Percentiles rank a stretch among this genome's conserved stretches.
Evolutionary conservation across 768 basidiomycete genomes (phyloP).

Genomic region (Trametes sanguinea): DNA sequence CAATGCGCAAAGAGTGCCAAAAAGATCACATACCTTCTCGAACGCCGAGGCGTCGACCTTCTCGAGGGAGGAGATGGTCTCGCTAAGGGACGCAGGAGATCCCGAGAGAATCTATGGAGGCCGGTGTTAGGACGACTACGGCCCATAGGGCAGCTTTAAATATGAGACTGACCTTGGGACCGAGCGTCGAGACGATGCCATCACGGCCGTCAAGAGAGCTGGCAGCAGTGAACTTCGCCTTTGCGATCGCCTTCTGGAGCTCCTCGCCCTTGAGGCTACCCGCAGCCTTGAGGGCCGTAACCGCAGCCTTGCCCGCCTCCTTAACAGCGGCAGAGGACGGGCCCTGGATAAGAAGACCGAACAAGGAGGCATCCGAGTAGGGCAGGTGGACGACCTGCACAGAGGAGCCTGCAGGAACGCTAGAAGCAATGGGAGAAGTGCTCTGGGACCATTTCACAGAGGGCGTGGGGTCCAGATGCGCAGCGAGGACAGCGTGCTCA

Average conservation of each 20-base stretch:
- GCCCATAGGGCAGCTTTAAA: background rate
- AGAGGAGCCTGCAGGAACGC: conserved; percentile 57
- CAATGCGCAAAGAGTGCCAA: no score
- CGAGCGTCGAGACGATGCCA: conserved; percentile 62
- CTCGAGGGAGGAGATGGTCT: conserved; percentile 69
- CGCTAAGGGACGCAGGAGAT: conserved; percentile 56
- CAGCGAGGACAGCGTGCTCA: conserved; percentile 76
- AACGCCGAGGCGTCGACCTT: conserved; percentile 65
- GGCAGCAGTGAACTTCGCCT: conserved; percentile 87
- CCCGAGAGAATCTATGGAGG: conserved; percentile 61
- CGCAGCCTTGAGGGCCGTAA: conserved; percentile 60
- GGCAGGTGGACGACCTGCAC: conserved; percentile 78
- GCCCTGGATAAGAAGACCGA: conserved; percentile 81
- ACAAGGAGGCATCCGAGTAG: conserved; percentile 90
- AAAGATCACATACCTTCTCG: conserved; percentile 57
- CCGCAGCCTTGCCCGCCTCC: conserved; percentile 68
- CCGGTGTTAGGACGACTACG: background rate
- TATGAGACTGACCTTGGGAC: conserved; percentile 55
- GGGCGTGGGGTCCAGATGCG: conserved; percentile 76
- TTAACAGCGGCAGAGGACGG: conserved; percentile 61
- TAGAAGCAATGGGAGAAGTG: conserved; percentile 63
- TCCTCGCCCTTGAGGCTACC: conserved; percentile 55
- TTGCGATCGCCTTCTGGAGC: conserved; percentile 78
- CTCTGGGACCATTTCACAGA: conserved; percentile 89
- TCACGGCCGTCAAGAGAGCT: conserved; percentile 66